phyloP scores from a whole-genome alignment of 495 filamentous ascomycete species.

The Aspergillus biplanus region DNA sequence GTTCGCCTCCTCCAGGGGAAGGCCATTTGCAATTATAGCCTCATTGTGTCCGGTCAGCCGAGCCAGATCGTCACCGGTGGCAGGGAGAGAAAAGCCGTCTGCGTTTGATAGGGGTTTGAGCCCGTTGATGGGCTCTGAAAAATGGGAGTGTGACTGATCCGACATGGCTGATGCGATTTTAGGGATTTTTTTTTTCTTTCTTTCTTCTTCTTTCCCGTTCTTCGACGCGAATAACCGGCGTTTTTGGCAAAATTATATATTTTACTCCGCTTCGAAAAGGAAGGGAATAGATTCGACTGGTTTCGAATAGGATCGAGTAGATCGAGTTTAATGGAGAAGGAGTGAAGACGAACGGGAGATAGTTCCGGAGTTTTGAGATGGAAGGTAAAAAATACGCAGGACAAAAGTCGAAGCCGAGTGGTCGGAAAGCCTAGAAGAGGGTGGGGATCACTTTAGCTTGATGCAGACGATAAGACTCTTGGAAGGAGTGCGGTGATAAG shows the following conservation, averaged over 20 bases:
- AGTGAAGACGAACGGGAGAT: background rate
- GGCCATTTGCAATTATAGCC: slow-evolving; percentile 38
- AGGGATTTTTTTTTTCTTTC: background rate
- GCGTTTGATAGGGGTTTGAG: slow-evolving; percentile 41
- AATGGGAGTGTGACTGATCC: slow-evolving; percentile 16
- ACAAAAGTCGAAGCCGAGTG: slow-evolving; percentile 15
- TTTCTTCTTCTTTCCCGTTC: background rate
- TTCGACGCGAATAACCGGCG: background rate
- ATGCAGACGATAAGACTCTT: slow-evolving; percentile 20
- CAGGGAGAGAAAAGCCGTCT: slow-evolving; percentile 36
- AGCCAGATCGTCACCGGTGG: slow-evolving; percentile 38
- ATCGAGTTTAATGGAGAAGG: background rate
- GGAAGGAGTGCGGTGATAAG: background rate
- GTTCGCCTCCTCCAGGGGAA: slow-evolving; percentile 33
- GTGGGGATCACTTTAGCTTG: slow-evolving; percentile 20
- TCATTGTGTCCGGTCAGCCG: slow-evolving; percentile 39
- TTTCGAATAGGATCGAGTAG: too few species aligned
- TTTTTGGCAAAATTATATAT: background rate
- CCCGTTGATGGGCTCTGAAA: slow-evolving; percentile 28
- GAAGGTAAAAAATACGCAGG: slow-evolving; percentile 6
- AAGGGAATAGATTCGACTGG: too few species aligned
- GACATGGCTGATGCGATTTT: slow-evolving; percentile 21
- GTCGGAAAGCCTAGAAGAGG: slow-evolving; percentile 12
- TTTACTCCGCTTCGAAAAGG: background rate
- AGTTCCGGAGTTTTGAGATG: slow-evolving; percentile 9